Evolutionary conservation across 2,329 filamentous ascomycete genomes (phyloP).

Genomic region (Dothistroma pini): DNA sequence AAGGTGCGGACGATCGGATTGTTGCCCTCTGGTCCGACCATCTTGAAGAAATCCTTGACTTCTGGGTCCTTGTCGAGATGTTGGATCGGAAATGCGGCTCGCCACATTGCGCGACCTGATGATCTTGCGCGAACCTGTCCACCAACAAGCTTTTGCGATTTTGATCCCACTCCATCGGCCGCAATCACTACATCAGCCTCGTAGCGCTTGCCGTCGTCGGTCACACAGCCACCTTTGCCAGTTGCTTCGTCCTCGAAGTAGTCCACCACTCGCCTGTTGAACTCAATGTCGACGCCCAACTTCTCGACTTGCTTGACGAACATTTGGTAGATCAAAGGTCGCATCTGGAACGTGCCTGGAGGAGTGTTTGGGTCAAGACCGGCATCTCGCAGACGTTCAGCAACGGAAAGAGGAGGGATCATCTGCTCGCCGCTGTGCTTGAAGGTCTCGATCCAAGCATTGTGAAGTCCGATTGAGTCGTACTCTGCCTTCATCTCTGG

Average conservation of each 20-base stretch:
- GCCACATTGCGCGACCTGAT: slow-evolving; percentile 21
- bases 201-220: slow-evolving; percentile 40
- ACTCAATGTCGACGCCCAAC: slow-evolving; percentile 42
- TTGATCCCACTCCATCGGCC: slow-evolving; percentile 38
- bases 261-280: slow-evolving; percentile 41
- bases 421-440: slow-evolving; percentile 23
- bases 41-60: slow-evolving; percentile 47
- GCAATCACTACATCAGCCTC: slow-evolving; percentile 41
- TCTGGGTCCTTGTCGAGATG: slow-evolving; percentile 45
- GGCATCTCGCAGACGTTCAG: slow-evolving; percentile 12
- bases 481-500: slow-evolving; percentile 45
- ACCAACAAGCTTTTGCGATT: slow-evolving; percentile 43
- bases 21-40: slow-evolving; percentile 36
- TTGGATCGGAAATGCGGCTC: slow-evolving; percentile 21
- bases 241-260: slow-evolving; percentile 43
- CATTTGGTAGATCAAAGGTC: slow-evolving; percentile 38
- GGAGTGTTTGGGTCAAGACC: slow-evolving; percentile 15
- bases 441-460: slow-evolving; percentile 18
- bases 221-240: slow-evolving; percentile 29
- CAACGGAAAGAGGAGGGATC: slow-evolving; percentile 17
- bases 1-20: slow-evolving; percentile 47
- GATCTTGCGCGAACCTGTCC: slow-evolving; percentile 29
- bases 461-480: slow-evolving; percentile 15
- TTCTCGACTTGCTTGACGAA: slow-evolving; percentile 48
- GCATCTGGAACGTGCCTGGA: slow-evolving; percentile 20